These are phyloP conservation scores for Amylocystis lapponica DNA, from an alignment of 768 basidiomycete species.

Conservation along the genomic window DNA sequence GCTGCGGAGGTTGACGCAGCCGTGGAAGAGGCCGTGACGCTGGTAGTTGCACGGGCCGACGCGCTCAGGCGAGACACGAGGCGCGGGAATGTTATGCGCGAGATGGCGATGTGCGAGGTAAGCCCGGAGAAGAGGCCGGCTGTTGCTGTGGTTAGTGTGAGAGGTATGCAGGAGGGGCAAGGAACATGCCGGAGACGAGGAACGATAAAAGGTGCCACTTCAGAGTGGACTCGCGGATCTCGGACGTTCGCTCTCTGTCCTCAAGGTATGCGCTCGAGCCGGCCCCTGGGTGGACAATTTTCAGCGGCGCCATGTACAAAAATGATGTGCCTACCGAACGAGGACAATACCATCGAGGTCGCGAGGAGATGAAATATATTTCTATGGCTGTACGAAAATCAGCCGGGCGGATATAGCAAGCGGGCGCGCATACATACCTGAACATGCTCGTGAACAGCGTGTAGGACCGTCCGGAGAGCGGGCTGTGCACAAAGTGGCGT, in stretches of 20 bases:
- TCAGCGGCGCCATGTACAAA: too few species aligned
- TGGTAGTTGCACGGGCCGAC: too few species aligned
- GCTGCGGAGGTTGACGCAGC: not conserved
- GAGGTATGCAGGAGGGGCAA: not conserved
- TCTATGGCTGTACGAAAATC: not conserved
- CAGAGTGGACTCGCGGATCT: slow-evolving; percentile 2
- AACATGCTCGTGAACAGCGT: slow-evolving; percentile 82
- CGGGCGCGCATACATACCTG: slow-evolving; percentile 44
- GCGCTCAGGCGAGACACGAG: slow-evolving; percentile 55
- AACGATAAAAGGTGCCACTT: too few species aligned
- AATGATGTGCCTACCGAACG: too few species aligned
- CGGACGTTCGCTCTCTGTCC: not conserved
- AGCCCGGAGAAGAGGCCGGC: slow-evolving; percentile 80
- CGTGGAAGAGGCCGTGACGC: not conserved
- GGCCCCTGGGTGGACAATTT: too few species aligned
- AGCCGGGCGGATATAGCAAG: too few species aligned
- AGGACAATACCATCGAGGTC: not conserved
- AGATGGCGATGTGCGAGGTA: slow-evolving; percentile 64
- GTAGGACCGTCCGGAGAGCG: slow-evolving; percentile 67
- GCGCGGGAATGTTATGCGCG: slow-evolving; percentile 70
- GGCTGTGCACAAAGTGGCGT: slow-evolving; percentile 66
- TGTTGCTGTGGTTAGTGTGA: slow-evolving; percentile 17
- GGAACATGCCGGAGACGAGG: slow-evolving; percentile 62
- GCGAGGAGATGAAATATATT: slow-evolving; percentile 58
- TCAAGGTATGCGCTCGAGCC: too few species aligned